A percentile compares a stretch with the other conserved stretches of the same genome.
Evolutionary conservation across 106 monocot genomes (phyloP).

Genomic region (Dioscorea dumetorum): DNA sequence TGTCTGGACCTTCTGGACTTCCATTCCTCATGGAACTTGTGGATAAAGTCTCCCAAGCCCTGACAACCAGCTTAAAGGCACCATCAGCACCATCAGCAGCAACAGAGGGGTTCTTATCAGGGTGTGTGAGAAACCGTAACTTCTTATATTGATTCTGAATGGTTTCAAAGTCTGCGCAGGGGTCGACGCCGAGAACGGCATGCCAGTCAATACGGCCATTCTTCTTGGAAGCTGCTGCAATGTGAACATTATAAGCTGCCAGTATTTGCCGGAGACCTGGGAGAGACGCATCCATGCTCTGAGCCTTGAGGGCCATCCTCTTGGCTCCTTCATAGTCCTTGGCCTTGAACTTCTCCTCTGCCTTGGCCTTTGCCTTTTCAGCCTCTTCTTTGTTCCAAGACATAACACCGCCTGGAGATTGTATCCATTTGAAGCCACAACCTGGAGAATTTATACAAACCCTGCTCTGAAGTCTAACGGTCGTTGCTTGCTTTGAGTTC

Average conservation of each 20-base stretch:
- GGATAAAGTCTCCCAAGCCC: not conserved
- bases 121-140: not conserved
- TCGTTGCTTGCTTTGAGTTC: no score
- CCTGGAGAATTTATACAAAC: no score
- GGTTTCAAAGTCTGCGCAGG: not conserved
- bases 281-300: constrained; percentile 5
- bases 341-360: constrained; percentile 10
- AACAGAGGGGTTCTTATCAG: constrained; percentile 4
- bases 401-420: no score
- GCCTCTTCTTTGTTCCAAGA: no score
- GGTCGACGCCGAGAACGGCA: not conserved
- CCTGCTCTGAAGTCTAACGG: no score
- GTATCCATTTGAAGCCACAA: no score
- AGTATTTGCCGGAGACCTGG: constrained; percentile 3
- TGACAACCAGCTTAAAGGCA: constrained; percentile 1
- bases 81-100: constrained; percentile 1
- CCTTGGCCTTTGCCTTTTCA: not conserved
- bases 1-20: no score
- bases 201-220: not conserved
- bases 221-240: not conserved
- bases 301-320: constrained; percentile 3
- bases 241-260: constrained; percentile 12
- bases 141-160: not conserved
- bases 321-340: not conserved
- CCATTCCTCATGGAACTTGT: no score